phyloP scores from a whole-genome alignment of 2,329 filamentous ascomycete species.

The Amauroascus verrucosus region DNA sequence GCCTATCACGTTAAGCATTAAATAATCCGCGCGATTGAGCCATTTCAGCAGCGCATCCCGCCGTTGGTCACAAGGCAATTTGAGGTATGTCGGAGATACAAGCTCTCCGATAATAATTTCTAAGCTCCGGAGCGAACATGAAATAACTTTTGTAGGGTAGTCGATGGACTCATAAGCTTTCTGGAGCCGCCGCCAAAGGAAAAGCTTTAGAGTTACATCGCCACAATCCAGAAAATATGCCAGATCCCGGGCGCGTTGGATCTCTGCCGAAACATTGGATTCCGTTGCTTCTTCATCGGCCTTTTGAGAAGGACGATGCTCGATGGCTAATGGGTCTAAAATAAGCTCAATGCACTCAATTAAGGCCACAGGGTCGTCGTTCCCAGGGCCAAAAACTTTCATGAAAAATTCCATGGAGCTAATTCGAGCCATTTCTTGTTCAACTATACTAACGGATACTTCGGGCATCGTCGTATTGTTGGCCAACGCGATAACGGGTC shows the following conservation, averaged over 20 bases:
- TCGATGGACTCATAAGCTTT: conserved; percentile 79
- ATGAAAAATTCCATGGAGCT: conserved; percentile 96
- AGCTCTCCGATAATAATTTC: conserved; percentile 69
- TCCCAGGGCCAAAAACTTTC: conserved; percentile 74
- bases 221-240: conserved; percentile 75
- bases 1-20: conserved; percentile 61
- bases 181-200: conserved; percentile 82
- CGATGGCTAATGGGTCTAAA: conserved; percentile 53
- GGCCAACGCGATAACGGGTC: conserved; percentile 50
- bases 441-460: conserved; percentile 69
- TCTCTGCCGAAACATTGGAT: neutral
- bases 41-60: conserved; percentile 61
- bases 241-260: conserved; percentile 51
- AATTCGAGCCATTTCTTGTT: conserved; percentile 81
- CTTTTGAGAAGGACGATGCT: conserved; percentile 16
- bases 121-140: conserved; percentile 74
- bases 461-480: conserved; percentile 88
- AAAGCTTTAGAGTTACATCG: conserved; percentile 70
- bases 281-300: neutral
- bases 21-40: conserved; percentile 67
- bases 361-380: conserved; percentile 67
- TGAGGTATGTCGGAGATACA: conserved; percentile 47
- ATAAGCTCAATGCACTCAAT: conserved; percentile 92
- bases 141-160: conserved; percentile 78
- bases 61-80: conserved; percentile 53